A percentile compares a stretch with the other conserved stretches of the same genome.
These are phyloP conservation scores for Sporopachydermia cereana DNA, from an alignment of 1,139 yeast species.

Conservation along the genomic window DNA sequence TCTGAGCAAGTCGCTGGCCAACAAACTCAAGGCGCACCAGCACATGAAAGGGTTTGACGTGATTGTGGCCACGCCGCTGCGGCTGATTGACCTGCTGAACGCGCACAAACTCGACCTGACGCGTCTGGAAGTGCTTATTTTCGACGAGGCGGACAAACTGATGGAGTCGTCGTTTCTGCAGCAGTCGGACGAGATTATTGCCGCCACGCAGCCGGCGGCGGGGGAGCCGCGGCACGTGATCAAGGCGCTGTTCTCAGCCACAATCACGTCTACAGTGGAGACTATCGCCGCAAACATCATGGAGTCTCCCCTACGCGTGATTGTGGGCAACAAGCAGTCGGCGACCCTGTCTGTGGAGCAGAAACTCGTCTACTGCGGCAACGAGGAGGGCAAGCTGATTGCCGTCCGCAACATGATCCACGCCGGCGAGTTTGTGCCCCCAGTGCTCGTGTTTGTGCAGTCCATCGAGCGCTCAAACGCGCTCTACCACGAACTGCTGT, in stretches of 20 bases:
- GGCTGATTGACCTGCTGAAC: constrained; percentile 71
- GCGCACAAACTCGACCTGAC: constrained; percentile 46
- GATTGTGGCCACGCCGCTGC: constrained; percentile 75
- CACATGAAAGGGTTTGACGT: constrained; percentile 41
- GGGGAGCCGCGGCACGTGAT: constrained; percentile 22
- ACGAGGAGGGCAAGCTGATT: constrained; percentile 85
- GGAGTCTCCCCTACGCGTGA: constrained; percentile 74
- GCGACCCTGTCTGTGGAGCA: constrained; percentile 82
- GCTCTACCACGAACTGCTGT: constrained; percentile 77
- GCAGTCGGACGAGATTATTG: constrained; percentile 79
- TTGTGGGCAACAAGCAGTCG: constrained; percentile 90
- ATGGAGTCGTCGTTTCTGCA: constrained; percentile 85
- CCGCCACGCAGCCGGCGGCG: constrained; percentile 36
- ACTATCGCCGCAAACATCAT: constrained; percentile 77
- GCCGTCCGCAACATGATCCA: constrained; percentile 85
- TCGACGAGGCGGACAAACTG: constrained; percentile 94
- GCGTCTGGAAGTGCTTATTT: constrained; percentile 57
- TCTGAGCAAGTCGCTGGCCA: constrained; percentile 65
- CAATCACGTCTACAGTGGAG: constrained; percentile 90
- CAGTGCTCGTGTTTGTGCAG: constrained; percentile 84
- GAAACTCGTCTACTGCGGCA: constrained; percentile 75
- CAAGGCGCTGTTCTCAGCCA: constrained; percentile 86
- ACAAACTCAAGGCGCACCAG: constrained; percentile 45
- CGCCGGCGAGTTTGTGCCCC: constrained; percentile 82
- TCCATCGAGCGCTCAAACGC: constrained; percentile 93